Evolutionary conservation across 495 filamentous ascomycete species (phyloP).

Genomic region (Pyrenula massariospora): DNA sequence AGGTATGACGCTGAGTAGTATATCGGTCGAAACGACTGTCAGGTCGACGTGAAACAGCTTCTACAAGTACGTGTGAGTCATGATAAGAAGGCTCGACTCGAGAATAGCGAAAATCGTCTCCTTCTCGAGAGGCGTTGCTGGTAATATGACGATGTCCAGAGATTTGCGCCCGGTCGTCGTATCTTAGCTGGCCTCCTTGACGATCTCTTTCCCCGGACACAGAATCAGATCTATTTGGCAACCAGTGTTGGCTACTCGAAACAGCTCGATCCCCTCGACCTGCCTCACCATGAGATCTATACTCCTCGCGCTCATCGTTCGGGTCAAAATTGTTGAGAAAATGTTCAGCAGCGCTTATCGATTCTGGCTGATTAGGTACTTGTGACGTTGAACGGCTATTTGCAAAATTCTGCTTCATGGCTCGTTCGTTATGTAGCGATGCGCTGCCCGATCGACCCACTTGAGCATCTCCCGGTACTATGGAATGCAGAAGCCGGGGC

Average conservation of each 20-base stretch:
- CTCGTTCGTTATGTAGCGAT: constrained; percentile 8
- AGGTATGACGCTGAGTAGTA: constrained; percentile 5
- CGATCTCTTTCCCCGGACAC: background rate
- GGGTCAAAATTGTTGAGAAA: constrained; percentile 28
- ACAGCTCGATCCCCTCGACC: background rate
- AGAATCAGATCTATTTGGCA: background rate
- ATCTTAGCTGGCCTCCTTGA: background rate
- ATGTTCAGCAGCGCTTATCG: constrained; percentile 23
- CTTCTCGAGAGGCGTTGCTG: background rate
- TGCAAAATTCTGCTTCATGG: constrained; percentile 17
- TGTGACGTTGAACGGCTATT: constrained; percentile 5
- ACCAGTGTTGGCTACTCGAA: background rate
- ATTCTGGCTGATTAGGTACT: constrained; percentile 6
- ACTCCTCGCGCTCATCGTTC: constrained; percentile 3
- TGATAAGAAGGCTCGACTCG: background rate
- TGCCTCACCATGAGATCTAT: background rate
- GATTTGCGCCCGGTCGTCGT: background rate
- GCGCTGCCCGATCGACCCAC: background rate
- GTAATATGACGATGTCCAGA: background rate
- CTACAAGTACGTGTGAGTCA: constrained; percentile 1
- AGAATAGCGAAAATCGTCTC: background rate
- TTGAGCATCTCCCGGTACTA: background rate
- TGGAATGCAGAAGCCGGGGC: constrained; percentile 2
- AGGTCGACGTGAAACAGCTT: background rate
- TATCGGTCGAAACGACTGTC: constrained; percentile 9